Evolutionary conservation across 2,329 filamentous ascomycete genomes (phyloP).

Genomic region (Ophiocordyceps camponoti-rufipedis): DNA sequence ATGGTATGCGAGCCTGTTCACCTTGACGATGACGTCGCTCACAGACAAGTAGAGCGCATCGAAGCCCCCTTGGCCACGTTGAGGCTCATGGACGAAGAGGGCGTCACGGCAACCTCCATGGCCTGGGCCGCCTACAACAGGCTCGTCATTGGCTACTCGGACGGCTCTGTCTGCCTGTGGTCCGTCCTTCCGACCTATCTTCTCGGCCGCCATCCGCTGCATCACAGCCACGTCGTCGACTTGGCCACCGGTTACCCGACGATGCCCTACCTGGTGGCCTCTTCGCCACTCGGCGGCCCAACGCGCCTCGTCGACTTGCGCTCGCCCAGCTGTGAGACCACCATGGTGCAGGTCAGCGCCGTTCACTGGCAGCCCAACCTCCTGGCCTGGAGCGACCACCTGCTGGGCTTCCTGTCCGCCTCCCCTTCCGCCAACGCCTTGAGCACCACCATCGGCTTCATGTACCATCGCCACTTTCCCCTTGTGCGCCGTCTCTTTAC

Average conservation of each 20-base stretch:
- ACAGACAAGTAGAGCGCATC: constrained; percentile 23
- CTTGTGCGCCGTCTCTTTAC: constrained; percentile 33
- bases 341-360: constrained; percentile 30
- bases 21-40: background rate
- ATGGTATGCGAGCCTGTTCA: constrained; percentile 16
- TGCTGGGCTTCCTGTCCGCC: constrained; percentile 34
- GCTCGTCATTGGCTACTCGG: constrained; percentile 34
- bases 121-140: constrained; percentile 38
- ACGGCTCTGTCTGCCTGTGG: constrained; percentile 38
- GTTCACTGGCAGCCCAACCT: constrained; percentile 34
- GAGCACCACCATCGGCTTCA: constrained; percentile 33
- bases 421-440: constrained; percentile 34
- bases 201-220: constrained; percentile 32
- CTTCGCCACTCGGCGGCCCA: constrained; percentile 34
- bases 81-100: constrained; percentile 25
- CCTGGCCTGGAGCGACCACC: constrained; percentile 34
- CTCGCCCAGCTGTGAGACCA: constrained; percentile 31
- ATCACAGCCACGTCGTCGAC: constrained; percentile 34
- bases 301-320: constrained; percentile 33
- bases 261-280: constrained; percentile 34
- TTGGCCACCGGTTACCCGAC: constrained; percentile 37
- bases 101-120: constrained; percentile 30
- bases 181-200: constrained; percentile 30
- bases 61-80: constrained; percentile 25
- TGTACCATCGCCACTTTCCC: constrained; percentile 33